These are phyloP conservation scores for Ceratocystis papillata DNA, from an alignment of 2,329 filamentous ascomycete genomes.

Conservation along the genomic window DNA sequence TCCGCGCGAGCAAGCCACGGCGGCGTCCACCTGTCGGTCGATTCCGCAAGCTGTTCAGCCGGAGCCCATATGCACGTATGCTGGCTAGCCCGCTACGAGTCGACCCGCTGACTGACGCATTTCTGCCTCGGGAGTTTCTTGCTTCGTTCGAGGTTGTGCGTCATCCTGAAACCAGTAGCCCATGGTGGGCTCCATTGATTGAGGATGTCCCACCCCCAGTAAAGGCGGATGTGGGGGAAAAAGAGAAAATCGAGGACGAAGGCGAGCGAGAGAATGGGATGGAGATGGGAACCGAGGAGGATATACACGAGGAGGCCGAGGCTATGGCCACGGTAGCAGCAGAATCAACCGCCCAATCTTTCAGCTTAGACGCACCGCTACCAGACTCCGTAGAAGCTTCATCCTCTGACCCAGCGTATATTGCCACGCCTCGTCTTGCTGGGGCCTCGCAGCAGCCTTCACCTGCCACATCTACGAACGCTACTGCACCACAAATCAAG, in stretches of 20 bases:
- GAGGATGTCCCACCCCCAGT: background rate
- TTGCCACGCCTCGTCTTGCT: conserved; percentile 17
- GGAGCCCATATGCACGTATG: conserved; percentile 55
- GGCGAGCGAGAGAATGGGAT: background rate
- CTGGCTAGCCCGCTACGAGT: conserved; percentile 50
- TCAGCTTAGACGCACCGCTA: background rate
- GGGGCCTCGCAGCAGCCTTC: conserved; percentile 23
- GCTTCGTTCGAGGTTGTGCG: conserved; percentile 48
- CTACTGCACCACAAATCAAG: background rate
- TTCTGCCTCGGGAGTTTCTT: conserved; percentile 52
- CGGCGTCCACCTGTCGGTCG: conserved; percentile 29
- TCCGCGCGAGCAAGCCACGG: conserved; percentile 32
- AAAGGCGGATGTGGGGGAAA: background rate
- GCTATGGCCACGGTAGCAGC: background rate
- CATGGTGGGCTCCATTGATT: conserved; percentile 46
- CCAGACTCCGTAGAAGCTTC: conserved; percentile 19
- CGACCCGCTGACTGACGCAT: conserved; percentile 40
- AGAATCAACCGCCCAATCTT: background rate
- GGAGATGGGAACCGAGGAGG: background rate
- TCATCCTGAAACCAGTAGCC: conserved; percentile 42
- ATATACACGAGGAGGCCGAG: background rate
- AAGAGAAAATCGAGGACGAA: background rate
- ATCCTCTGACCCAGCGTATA: conserved; percentile 15
- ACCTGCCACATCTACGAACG: background rate
- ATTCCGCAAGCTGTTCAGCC: conserved; percentile 48